Evolutionary conservation across 345 rosid genomes (phyloP), one percentile per base, ranked within the genome.

Genomic region (Passiflora organensis): DNA sequence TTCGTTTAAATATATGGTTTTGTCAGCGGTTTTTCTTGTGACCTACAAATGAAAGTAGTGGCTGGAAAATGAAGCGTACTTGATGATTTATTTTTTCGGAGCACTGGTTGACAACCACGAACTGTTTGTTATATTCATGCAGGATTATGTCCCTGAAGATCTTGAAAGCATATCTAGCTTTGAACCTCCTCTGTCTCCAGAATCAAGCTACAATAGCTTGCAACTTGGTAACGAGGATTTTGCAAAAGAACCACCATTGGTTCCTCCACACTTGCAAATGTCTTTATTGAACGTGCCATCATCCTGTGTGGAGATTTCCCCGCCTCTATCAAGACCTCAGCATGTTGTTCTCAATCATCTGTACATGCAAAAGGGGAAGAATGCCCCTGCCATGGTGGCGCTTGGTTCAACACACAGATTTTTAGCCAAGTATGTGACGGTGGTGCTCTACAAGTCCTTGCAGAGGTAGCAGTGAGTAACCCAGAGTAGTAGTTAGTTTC

Each of bases 61-160:
- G n/a, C n/a, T n/a, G n/a, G n/a, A n/a, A n/a, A n/a, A n/a, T n/a
- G n/a, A n/a, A n/a, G 32, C 23, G 15, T 11, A 14, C 21, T 58
- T 19, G 15, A 13, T 38, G 6, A 25, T n/a, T n/a, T n/a, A n/a
- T n/a, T n/a, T n/a, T n/a, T n/a, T n/a, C n/a, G n/a, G n/a, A n/a
- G n/a, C n/a, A n/a, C n/a, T n/a, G n/a, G n/a, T n/a, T n/a, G n/a
- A n/a, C n/a, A 20, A 32, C 5, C 32, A 37, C 21, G 5, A 14
- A 14, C 47, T 19, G 15, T 8, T 42, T 3, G 20, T 24, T 6
- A 39, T 55, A 15, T 50, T 61, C 19, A 12, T 59, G 72, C 81
- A 93, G 99, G 97, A 93, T 60, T 86, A 66, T 65, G 96, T 93
- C 60, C 97, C 97, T 1, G 99, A 93, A 73, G 96, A 89, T 75